phyloP scores from a whole-genome alignment of 2,329 filamentous ascomycete genomes.

The Beauveria caledonica region DNA sequence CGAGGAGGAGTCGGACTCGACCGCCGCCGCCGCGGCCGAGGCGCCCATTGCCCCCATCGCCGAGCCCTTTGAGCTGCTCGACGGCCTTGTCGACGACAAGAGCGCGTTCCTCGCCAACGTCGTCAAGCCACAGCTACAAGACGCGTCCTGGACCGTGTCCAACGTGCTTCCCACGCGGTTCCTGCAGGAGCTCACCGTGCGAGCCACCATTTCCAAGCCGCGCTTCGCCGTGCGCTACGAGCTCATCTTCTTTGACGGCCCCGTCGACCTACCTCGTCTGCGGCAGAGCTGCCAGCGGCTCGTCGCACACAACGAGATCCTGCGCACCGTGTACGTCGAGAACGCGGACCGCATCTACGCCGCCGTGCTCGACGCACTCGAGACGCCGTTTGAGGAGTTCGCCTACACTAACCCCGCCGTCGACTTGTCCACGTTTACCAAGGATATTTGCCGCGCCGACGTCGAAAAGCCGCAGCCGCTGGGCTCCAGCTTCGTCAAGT shows the following conservation, averaged over 20 bases:
- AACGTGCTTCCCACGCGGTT: slow-evolving; percentile 52
- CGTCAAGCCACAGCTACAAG: slow-evolving; percentile 43
- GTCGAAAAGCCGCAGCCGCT: slow-evolving; percentile 46
- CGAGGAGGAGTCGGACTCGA: slow-evolving; percentile 18
- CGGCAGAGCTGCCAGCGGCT: slow-evolving; percentile 44
- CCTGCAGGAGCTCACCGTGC: slow-evolving; percentile 51
- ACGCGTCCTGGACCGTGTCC: slow-evolving; percentile 40
- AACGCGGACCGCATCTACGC: slow-evolving; percentile 40
- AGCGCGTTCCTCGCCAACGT: slow-evolving; percentile 36
- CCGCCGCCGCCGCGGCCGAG: neutral
- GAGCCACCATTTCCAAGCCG: slow-evolving; percentile 47
- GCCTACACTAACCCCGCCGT: slow-evolving; percentile 40
- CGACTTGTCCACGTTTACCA: slow-evolving; percentile 32
- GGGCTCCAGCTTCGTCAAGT: slow-evolving; percentile 53
- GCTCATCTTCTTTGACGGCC: slow-evolving; percentile 50
- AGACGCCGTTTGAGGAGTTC: slow-evolving; percentile 43
- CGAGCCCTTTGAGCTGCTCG: slow-evolving; percentile 44
- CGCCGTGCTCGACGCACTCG: slow-evolving; percentile 49
- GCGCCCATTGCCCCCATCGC: slow-evolving; percentile 37
- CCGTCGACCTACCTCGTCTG: slow-evolving; percentile 40
- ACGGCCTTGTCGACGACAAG: slow-evolving; percentile 24
- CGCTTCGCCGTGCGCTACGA: slow-evolving; percentile 58
- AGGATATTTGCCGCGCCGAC: slow-evolving; percentile 47
- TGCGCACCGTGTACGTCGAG: slow-evolving; percentile 57
- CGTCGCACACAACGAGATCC: slow-evolving; percentile 52